These are phyloP conservation scores for Xylariaceae sp. DNA, from an alignment of 2,329 filamentous ascomycete species.

Conservation along the genomic window DNA sequence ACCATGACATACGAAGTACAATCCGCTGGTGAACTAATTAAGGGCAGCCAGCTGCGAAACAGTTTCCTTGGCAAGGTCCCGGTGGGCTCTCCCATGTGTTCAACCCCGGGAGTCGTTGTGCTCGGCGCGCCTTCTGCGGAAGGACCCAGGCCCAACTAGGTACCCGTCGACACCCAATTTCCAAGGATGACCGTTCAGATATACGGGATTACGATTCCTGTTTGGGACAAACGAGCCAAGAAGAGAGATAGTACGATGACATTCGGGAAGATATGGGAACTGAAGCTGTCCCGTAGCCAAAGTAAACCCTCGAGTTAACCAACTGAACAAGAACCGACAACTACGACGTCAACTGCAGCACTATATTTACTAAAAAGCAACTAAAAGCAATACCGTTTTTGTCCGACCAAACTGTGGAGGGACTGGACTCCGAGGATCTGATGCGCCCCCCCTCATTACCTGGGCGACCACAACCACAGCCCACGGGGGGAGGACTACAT, in stretches of 20 bases:
- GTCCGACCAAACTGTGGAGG: too few species aligned
- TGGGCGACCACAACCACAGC: neutral
- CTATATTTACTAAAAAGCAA: too few species aligned
- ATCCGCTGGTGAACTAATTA: neutral
- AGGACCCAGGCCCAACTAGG: neutral
- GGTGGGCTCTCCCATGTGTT: neutral
- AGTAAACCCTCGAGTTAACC: too few species aligned
- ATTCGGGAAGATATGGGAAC: too few species aligned
- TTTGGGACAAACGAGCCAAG: too few species aligned
- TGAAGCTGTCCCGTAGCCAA: neutral
- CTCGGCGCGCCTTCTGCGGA: neutral
- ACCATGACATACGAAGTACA: slow-evolving; percentile 7
- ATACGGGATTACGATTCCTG: neutral
- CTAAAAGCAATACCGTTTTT: too few species aligned
- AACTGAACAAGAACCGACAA: too few species aligned
- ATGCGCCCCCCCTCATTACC: neutral
- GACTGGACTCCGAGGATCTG: too few species aligned
- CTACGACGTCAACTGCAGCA: too few species aligned
- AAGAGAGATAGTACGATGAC: too few species aligned
- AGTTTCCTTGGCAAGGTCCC: neutral
- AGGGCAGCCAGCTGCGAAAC: slow-evolving; percentile 1
- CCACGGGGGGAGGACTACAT: neutral
- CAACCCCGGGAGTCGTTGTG: neutral
- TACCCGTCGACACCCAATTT: neutral
- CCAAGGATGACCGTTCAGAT: neutral